Evolutionary conservation across 192 early-diverging fungal species (phyloP).

Genomic region (Umbelopsis vinacea): DNA sequence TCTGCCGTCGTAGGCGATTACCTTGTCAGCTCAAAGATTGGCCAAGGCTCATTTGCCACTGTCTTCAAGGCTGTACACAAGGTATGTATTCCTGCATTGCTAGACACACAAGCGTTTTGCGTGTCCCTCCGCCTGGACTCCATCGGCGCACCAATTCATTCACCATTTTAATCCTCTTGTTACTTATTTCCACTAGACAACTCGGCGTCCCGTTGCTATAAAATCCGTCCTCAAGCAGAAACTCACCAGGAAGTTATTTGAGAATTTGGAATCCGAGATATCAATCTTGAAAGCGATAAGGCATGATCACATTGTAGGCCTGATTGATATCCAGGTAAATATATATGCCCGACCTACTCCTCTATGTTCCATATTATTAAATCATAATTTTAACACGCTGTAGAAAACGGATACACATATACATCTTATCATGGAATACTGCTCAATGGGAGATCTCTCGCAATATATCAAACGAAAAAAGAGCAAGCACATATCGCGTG

Average conservation of each 20-base stretch:
- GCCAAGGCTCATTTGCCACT: constrained; percentile 94
- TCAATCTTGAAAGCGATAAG: constrained; percentile 84
- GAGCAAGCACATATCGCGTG: constrained; percentile 49
- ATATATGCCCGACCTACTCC: background rate
- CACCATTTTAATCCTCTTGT: constrained; percentile 32
- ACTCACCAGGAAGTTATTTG: constrained; percentile 87
- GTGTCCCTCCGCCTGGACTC: background rate
- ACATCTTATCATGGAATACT: constrained; percentile 98
- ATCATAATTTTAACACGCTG: background rate
- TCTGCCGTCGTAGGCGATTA: constrained; percentile 72
- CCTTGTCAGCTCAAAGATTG: constrained; percentile 81
- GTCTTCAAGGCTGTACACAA: constrained; percentile 84
- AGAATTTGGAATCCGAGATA: constrained; percentile 97
- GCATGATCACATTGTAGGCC: constrained; percentile 87
- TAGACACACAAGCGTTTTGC: background rate
- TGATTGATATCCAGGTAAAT: constrained; percentile 85
- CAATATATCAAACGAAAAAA: constrained; percentile 80
- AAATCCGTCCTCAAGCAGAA: constrained; percentile 90
- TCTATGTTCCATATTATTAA: background rate
- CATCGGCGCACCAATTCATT: background rate
- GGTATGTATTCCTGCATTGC: constrained; percentile 43
- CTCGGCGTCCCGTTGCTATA: constrained; percentile 73
- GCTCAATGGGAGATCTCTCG: constrained; percentile 92
- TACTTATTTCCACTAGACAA: constrained; percentile 34
- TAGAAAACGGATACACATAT: constrained; percentile 93